Evolutionary conservation across 768 basidiomycete genomes (phyloP).

Genomic region (Boletus vermiculosoides): DNA sequence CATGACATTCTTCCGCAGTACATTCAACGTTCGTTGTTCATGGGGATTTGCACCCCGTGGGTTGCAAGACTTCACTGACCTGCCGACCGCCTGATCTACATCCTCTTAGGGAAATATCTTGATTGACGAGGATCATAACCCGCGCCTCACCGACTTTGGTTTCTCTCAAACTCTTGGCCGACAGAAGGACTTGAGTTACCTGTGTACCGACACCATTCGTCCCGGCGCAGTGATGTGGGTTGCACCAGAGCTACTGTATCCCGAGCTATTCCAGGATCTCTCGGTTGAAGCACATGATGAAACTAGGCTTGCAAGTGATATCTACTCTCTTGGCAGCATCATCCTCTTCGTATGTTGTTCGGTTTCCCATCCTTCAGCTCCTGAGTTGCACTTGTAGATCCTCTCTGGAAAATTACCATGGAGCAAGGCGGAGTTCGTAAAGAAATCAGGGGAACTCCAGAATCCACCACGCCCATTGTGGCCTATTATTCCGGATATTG

Average conservation of each 20-base stretch:
- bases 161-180: not conserved
- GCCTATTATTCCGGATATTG: not conserved
- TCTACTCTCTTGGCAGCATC: not conserved
- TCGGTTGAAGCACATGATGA: no score
- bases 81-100: not conserved
- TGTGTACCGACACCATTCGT: not conserved
- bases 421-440: not conserved
- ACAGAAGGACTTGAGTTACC: not conserved
- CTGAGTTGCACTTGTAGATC: not conserved
- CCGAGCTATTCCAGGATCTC: not conserved
- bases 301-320: no score
- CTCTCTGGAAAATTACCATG: not conserved
- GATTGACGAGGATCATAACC: not conserved
- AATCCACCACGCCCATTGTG: not conserved
- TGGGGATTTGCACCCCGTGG: slow-evolving; percentile 3
- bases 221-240: not conserved
- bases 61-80: not conserved
- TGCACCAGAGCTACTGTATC: slow-evolving; percentile 4
- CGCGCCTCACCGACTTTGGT: slow-evolving; percentile 5
- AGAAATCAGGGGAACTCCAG: not conserved
- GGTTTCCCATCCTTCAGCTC: not conserved
- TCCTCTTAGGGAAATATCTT: not conserved
- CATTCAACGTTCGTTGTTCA: not conserved
- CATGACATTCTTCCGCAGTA: not conserved
- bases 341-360: slow-evolving; percentile 4